Evolutionary conservation across 805 yeast species (phyloP).

Genomic region (Cyberlindnera samutprakarnensis): DNA sequence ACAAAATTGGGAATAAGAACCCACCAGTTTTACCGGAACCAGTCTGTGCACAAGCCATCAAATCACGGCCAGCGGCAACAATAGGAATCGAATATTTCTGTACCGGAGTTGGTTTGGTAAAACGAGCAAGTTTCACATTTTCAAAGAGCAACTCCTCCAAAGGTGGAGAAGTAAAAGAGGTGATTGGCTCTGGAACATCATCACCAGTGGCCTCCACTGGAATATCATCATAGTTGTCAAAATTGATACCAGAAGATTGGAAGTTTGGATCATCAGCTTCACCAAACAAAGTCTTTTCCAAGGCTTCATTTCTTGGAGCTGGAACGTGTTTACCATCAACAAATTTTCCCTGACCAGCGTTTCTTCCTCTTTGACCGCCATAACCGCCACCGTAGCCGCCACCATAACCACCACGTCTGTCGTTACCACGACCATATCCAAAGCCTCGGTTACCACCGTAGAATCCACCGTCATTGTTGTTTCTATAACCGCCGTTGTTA

Average conservation of each 20-base stretch:
- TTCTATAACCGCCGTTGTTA: slow-evolving; percentile 8
- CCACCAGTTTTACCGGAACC: slow-evolving; percentile 99
- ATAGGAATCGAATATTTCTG: slow-evolving; percentile 92
- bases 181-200: slow-evolving; percentile 88
- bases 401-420: slow-evolving; percentile 17
- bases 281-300: slow-evolving; percentile 84
- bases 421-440: slow-evolving; percentile 13
- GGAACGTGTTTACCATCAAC: slow-evolving; percentile 85
- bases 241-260: slow-evolving; percentile 96
- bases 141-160: slow-evolving; percentile 78
- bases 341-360: slow-evolving; percentile 70
- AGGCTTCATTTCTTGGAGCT: slow-evolving; percentile 57
- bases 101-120: slow-evolving; percentile 94
- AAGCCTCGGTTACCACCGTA: slow-evolving; percentile 14
- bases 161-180: slow-evolving; percentile 86
- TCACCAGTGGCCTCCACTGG: slow-evolving; percentile 98
- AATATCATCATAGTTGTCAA: slow-evolving; percentile 96
- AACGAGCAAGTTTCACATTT: slow-evolving; percentile 82
- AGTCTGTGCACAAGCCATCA: slow-evolving; percentile 97
- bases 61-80: slow-evolving; percentile 81
- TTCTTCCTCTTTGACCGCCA: slow-evolving; percentile 27
- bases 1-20: slow-evolving; percentile 93
- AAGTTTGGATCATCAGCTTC: slow-evolving; percentile 53
- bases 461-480: slow-evolving; percentile 10
- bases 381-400: slow-evolving; percentile 24